These are phyloP conservation scores for Phialemonium atrogriseum DNA, from an alignment of 2,329 filamentous ascomycete genomes.

Conservation along the genomic window DNA sequence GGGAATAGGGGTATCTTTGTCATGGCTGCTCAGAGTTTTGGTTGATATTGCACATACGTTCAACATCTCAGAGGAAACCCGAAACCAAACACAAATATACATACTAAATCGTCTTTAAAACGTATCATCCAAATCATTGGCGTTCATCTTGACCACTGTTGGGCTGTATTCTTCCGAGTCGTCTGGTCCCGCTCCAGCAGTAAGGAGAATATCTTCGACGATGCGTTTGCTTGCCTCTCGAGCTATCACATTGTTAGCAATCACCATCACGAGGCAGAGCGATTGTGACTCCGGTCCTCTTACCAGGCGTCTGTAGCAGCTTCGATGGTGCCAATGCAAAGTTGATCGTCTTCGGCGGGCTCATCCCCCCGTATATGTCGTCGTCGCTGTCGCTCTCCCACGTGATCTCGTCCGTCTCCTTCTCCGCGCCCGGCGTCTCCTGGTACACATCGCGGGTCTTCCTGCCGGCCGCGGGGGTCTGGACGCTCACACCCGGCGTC, in stretches of 20 bases:
- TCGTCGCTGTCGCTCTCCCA: slow-evolving; percentile 73
- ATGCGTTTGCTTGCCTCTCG: slow-evolving; percentile 74
- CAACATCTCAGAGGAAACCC: too few relatives aligned
- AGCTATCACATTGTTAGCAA: slow-evolving; percentile 34
- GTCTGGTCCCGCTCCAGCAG: slow-evolving; percentile 58
- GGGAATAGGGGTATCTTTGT: too few relatives aligned
- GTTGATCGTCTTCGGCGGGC: slow-evolving; percentile 88
- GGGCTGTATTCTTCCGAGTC: slow-evolving; percentile 53
- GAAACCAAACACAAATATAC: too few relatives aligned
- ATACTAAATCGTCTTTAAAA: too few relatives aligned
- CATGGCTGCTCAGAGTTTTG: too few relatives aligned
- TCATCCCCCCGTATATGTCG: slow-evolving; percentile 61
- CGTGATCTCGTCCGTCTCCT: slow-evolving; percentile 45
- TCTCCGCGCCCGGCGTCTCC: slow-evolving; percentile 13
- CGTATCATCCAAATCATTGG: slow-evolving; percentile 53
- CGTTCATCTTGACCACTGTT: slow-evolving; percentile 57
- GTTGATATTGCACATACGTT: too few relatives aligned
- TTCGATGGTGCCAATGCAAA: slow-evolving; percentile 73
- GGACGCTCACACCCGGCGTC: slow-evolving; percentile 78
- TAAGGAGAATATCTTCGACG: slow-evolving; percentile 70
- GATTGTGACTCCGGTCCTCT: too few relatives aligned
- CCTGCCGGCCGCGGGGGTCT: slow-evolving; percentile 57
- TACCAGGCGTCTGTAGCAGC: slow-evolving; percentile 72
- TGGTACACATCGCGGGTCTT: slow-evolving; percentile 43
- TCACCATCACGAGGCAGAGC: not conserved